Base-by-base conservation (phyloP, 148 eudicot genomes). In the Fagopyrum homotropicum region DNA sequence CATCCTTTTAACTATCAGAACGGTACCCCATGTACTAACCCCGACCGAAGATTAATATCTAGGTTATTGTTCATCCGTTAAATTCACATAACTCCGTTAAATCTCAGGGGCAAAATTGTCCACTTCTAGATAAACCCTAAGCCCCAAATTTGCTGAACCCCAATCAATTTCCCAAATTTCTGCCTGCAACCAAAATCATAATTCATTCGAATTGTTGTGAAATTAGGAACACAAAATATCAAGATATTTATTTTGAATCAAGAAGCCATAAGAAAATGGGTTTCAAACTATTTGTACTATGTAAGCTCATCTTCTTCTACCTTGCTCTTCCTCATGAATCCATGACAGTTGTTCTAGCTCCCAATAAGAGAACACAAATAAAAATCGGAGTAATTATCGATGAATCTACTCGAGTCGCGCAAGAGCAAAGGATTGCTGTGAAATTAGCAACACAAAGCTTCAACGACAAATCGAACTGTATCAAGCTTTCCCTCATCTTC, bases 361-460 rank as follows among this genome's bases (percentile, higher is more conserved):
- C 61, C 17, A 17, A 22, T 56, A 7, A 2, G 2, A 56, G n/a
- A 19, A 56, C 61, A 56, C 6, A 4, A n/a, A 8, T 22, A 56
- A 77, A 12, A 0, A 45, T 78, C 17, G 76, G 76, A 5, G 80
- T 48, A 2, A 73, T 73, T 45, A 19, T 78, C 49, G 68, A 78
- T 44, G 66, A 0, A 1, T 45, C 66, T 52, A 73, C 77, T 12
- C 66, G 72, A 14, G 46, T 73, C 9, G 77, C 77, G 30, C 74
- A 74, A 68, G 77, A 78, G 68, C 64, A 50, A 12, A 78, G 29
- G 45, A 30, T 45, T 12, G 81, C 76, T 51, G 45, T 74, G 73
- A 45, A 74, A 14, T 45, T 78, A 8, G 81, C 81, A 30, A 54
- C 54, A 44, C 12, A 52, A 26, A 64, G 51, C 61, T 78, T 66